These are phyloP conservation scores for Nemania sp. DNA, from an alignment of 2,329 filamentous ascomycete species.

Conservation along the genomic window DNA sequence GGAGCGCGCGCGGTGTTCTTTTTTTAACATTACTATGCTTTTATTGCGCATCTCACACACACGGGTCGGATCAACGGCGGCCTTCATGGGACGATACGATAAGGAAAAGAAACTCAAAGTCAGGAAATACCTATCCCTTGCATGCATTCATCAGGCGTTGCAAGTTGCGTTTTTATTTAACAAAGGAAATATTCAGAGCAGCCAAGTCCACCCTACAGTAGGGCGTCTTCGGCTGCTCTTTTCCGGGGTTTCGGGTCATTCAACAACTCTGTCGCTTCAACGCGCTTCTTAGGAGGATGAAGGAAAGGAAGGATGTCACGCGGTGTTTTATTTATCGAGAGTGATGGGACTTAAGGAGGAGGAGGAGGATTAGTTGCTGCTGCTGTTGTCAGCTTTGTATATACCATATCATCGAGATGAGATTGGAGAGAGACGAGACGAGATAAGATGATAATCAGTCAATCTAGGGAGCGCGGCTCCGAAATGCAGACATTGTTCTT, in stretches of 20 bases:
- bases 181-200: not conserved
- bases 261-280: constrained; percentile 45
- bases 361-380: too few relatives aligned
- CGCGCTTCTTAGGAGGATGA: constrained; percentile 36
- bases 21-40: constrained; percentile 20
- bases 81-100: constrained; percentile 11
- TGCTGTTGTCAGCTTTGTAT: constrained; percentile 12
- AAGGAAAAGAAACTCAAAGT: constrained; percentile 1
- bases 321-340: too few relatives aligned
- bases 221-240: constrained; percentile 31
- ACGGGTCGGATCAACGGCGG: too few relatives aligned
- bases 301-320: too few relatives aligned
- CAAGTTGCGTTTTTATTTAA: constrained; percentile 30
- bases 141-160: constrained; percentile 42
- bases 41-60: not conserved
- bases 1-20: constrained; percentile 29
- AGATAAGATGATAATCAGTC: not conserved
- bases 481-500: too few relatives aligned
- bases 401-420: too few relatives aligned
- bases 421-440: not conserved
- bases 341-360: not conserved
- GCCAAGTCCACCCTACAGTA: not conserved
- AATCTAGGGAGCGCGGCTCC: too few relatives aligned
- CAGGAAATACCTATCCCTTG: constrained; percentile 17
- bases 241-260: constrained; percentile 34